These are phyloP conservation scores for Termitomyces sp. DNA, from an alignment of 768 basidiomycete genomes.

Conservation along the genomic window DNA sequence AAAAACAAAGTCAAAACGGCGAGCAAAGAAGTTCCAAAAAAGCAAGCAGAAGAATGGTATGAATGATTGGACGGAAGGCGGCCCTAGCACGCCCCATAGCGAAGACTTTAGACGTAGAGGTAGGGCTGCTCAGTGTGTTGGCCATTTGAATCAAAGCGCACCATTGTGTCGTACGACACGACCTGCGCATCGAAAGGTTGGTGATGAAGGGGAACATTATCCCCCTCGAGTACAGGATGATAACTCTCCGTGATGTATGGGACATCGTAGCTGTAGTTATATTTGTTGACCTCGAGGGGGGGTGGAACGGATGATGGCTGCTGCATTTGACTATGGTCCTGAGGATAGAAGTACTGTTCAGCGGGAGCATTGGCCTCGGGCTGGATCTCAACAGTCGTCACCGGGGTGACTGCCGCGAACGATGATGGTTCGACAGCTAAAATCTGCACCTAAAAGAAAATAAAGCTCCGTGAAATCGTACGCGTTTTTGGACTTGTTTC, in stretches of 20 bases:
- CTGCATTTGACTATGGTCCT: conserved; percentile 9
- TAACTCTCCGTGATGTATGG: conserved; percentile 13
- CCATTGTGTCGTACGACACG: conserved; percentile 10
- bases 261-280: conserved; percentile 10
- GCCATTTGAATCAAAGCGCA: conserved; percentile 2
- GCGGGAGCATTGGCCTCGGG: not conserved
- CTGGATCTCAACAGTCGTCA: conserved; percentile 1
- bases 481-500: not conserved
- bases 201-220: conserved; percentile 9
- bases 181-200: conserved; percentile 9
- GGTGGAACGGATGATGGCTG: not conserved
- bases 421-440: not conserved
- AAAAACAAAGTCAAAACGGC: not conserved
- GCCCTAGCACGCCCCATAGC: not conserved
- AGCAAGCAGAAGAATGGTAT: not conserved
- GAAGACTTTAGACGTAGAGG: conserved; percentile 2
- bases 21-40: conserved; percentile 6
- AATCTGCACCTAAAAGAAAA: not conserved
- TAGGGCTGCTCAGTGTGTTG: conserved; percentile 7
- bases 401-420: conserved; percentile 1
- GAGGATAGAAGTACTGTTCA: conserved; percentile 13
- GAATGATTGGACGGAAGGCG: conserved; percentile 3
- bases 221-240: conserved; percentile 12
- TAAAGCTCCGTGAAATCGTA: not conserved
- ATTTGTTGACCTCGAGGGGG: conserved; percentile 12